Evolutionary conservation across 257 asterid species (phyloP), one percentile per base, ranked within the genome.

Genomic region (Echium plantagineum): DNA sequence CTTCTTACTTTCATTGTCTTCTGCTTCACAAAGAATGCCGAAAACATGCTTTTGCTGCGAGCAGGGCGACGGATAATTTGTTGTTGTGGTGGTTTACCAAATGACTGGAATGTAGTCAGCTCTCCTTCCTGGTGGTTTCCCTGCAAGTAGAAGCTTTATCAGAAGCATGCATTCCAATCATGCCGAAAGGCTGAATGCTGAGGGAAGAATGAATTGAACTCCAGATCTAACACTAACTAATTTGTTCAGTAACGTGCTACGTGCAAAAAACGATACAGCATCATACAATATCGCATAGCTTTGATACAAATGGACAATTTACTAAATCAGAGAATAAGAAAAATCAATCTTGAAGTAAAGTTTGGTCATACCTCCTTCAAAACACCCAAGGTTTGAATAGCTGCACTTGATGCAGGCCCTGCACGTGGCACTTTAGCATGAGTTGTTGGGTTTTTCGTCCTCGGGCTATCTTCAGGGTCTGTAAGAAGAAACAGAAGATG

Each of bases 351-450:
- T 35, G 7, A 13, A 42, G 49, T 21, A 54, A n/a, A 38, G 13
- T 22, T 20, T 56, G 31, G 42, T 16, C 52, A 77, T 90, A 87
- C 96, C 83, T 72, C 77, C 69, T 76, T 79, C 56, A 76, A 65
- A 63, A 85, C 83, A 63, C 95, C 93, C 66, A 80, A 78, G 55
- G 88, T 77, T 59, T 81, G 84, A 80, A 85, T 81, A 61, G 91
- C 91, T 35, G 70, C 78, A 69, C 78, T 76, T 61, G 98, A 77
- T 56, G 94, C 83, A 65, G 80, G 80, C 24, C 75, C 74, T 28
- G 68, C 60, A 55, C 59, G 67, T 21, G 70, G 67, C 22, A 70
- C 51, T n/a, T 63, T 9, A 35, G 46, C 13, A 35, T 35, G 46
- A 35, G 10, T 35, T 35, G 46, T 35, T 35, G 46, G 1, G 46